Evolutionary conservation across 768 basidiomycete species (phyloP), one percentile per base, ranked within the genome.

Genomic region (Leucogyrophana mollusca): DNA sequence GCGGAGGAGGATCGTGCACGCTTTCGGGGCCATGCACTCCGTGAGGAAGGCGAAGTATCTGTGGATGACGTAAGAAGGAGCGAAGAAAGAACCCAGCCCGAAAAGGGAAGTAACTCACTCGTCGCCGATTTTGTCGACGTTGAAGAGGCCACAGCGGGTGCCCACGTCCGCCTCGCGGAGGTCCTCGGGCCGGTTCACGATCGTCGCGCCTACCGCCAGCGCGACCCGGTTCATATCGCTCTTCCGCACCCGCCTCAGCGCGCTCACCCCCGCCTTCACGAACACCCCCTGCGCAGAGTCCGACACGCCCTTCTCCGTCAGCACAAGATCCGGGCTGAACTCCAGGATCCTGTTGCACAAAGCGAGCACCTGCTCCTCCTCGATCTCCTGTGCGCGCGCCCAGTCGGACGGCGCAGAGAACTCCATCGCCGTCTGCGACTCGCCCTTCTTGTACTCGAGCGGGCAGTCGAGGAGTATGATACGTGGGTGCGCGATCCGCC

Each of bases 191-290:
- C 94, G 83, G 70, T 98, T 98, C 51, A 99, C 91, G 67, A 99
- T 97, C 23, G 93, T 97, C 1, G 91, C 95, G 18, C 94, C 94
- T 32, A 90, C 85, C 1, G 94, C 94, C 20, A 96, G 85, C 0
- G 96, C 96, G 53, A 98, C 90, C 36, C 96, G 90, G 69, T 98
- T 99, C 74, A 98, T 97, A 67, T 99, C 96, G 3, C 93, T 94
- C 68, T 98, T 99, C 62, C 96, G 87, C 9, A 98, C 94, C n/a
- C 96, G 87, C 34, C 96, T 89, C 50, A 98, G 78, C 23, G 91
- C 90, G n/a, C 93, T 88, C 48, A 98, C 82, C 59, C 92, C 87
- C 54, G 88, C 78, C 58, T 90, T 90, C 58, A 82, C 79, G 48
- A 98, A 80, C 60, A 93, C 79, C 56, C 94, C 87, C 57, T 98